Evolutionary conservation across 2,329 filamentous ascomycete genomes (phyloP).

Genomic region (Pseudogymnoascus destructans): DNA sequence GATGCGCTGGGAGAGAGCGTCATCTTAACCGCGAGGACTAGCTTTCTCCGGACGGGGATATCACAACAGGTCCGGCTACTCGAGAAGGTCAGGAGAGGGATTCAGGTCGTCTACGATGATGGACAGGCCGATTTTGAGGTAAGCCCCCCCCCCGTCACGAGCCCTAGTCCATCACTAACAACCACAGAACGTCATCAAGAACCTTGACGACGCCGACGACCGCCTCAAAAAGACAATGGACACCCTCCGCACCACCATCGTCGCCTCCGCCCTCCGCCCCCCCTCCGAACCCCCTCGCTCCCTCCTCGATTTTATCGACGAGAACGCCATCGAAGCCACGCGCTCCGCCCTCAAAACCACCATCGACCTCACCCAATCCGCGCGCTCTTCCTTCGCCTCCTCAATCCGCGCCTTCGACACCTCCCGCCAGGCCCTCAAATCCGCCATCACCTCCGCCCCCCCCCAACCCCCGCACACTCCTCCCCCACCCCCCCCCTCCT

Average conservation of each 20-base stretch:
- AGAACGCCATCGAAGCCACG: slow-evolving; percentile 52
- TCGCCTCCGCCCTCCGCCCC: slow-evolving; percentile 51
- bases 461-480: slow-evolving; percentile 22
- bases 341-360: slow-evolving; percentile 54
- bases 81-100: slow-evolving; percentile 35
- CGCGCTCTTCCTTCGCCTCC: slow-evolving; percentile 11
- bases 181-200: slow-evolving; percentile 40
- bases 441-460: slow-evolving; percentile 25
- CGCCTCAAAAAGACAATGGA: slow-evolving; percentile 54
- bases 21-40: slow-evolving; percentile 54
- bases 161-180: slow-evolving; percentile 9
- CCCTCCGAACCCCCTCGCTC: slow-evolving; percentile 42
- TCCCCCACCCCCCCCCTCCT: slow-evolving; percentile 34
- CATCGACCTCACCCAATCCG: slow-evolving; percentile 56
- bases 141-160: background rate
- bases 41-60: slow-evolving; percentile 53
- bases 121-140: slow-evolving; percentile 45
- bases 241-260: slow-evolving; percentile 47
- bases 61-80: slow-evolving; percentile 42
- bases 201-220: slow-evolving; percentile 53
- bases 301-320: slow-evolving; percentile 66
- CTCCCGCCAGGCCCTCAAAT: slow-evolving; percentile 53
- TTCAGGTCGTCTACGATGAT: slow-evolving; percentile 43
- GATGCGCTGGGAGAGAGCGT: slow-evolving; percentile 66
- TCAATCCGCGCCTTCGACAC: slow-evolving; percentile 54